Evolutionary conservation across 257 asterid species (phyloP).

Genomic region (Euphrasia confusa): DNA sequence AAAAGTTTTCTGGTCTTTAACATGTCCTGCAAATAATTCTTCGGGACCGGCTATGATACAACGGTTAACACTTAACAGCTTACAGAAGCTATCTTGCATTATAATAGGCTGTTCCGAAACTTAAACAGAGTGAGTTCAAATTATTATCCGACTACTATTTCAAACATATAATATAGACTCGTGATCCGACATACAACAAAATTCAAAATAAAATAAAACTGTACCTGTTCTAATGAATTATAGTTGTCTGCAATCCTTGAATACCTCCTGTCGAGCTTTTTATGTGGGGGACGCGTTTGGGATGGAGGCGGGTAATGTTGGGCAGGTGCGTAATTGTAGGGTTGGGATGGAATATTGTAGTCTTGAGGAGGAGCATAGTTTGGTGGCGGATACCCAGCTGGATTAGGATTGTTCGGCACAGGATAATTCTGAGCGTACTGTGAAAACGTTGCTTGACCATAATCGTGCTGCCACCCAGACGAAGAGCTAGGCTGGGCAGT

Average conservation of each 20-base stretch:
- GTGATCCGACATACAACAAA: neutral
- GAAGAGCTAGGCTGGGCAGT: conserved; percentile 40
- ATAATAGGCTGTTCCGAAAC: neutral
- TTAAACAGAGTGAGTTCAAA: too few species aligned
- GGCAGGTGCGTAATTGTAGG: conserved; percentile 25
- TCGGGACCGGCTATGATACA: conserved; percentile 2
- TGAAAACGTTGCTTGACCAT: conserved; percentile 40
- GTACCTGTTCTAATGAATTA: conserved; percentile 81
- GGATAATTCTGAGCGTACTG: conserved; percentile 53
- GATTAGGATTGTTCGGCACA: conserved; percentile 35
- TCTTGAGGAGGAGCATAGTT: conserved; percentile 40
- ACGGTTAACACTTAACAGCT: neutral
- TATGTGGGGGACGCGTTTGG: conserved; percentile 36
- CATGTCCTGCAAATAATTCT: conserved; percentile 4
- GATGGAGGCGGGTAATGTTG: conserved; percentile 29
- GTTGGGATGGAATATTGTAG: conserved; percentile 36
- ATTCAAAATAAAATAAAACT: neutral
- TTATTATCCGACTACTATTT: neutral
- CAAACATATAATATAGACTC: neutral
- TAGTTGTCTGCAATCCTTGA: conserved; percentile 89
- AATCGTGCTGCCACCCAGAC: conserved; percentile 51
- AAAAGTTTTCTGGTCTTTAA: neutral
- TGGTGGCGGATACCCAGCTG: conserved; percentile 33
- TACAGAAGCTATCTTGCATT: neutral
- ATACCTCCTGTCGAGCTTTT: conserved; percentile 71